phyloP scores from a whole-genome alignment of 2,329 filamentous ascomycete species.

The Penicillium sp. region DNA sequence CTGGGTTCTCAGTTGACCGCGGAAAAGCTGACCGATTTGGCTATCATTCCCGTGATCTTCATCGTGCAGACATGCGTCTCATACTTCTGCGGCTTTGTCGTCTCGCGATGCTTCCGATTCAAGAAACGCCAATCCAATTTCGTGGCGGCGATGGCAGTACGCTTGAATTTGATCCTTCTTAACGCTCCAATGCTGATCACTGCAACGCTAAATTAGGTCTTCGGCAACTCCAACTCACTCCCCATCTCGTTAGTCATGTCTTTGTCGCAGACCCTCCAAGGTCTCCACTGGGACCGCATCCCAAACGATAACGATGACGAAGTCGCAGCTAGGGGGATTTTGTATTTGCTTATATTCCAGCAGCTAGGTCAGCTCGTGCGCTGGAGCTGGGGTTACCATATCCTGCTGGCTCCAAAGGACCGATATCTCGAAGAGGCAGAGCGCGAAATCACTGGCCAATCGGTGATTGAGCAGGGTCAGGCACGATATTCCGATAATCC shows the following conservation, averaged over 20 bases:
- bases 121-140: constrained; percentile 86
- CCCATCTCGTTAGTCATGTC: constrained; percentile 95
- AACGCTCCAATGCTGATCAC: constrained; percentile 5
- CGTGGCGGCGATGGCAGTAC: constrained; percentile 86
- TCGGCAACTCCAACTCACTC: constrained; percentile 96
- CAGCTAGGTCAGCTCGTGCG: constrained; percentile 91
- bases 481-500: constrained; percentile 42
- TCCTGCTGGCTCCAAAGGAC: constrained; percentile 81
- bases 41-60: constrained; percentile 94
- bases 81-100: constrained; percentile 67
- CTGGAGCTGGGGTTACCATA: constrained; percentile 98
- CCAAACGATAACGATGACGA: constrained; percentile 93
- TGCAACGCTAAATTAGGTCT: constrained; percentile 55
- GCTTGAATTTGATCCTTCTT: constrained; percentile 23
- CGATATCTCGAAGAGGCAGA: constrained; percentile 47
- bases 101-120: constrained; percentile 76
- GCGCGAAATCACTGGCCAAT: constrained; percentile 32
- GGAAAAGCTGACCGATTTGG: constrained; percentile 83
- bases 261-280: constrained; percentile 84
- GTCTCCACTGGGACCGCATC: constrained; percentile 89
- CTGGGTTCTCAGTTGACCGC: constrained; percentile 90
- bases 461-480: constrained; percentile 40
- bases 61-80: constrained; percentile 82
- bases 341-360: constrained; percentile 96
- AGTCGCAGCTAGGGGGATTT: constrained; percentile 86